Conservation (phyloP, 2,329 filamentous ascomycete species). For the Exophiala sp. region DNA sequence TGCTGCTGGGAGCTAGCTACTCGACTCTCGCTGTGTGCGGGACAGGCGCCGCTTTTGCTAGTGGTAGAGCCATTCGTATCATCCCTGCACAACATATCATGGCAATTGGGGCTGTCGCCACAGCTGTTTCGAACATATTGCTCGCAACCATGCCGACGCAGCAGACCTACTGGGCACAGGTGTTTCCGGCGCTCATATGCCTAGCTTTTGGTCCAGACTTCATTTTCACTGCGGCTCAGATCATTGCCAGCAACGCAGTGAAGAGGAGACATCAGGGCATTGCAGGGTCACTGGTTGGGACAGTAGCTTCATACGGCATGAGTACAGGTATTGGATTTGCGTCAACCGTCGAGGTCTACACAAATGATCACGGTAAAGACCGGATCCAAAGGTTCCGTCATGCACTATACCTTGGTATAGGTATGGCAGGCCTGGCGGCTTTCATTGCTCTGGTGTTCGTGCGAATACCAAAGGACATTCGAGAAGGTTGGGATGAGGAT, state of each 20-base stretch:
- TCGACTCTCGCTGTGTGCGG: conserved; percentile 44
- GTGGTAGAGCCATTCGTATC: conserved; percentile 47
- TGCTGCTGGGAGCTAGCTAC: conserved; percentile 41
- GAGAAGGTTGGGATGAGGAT: conserved; percentile 34
- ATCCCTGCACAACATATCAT: conserved; percentile 49
- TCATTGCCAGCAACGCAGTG: conserved; percentile 54
- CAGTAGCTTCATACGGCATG: conserved; percentile 43
- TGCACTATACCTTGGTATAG: conserved; percentile 17
- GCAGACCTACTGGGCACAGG: conserved; percentile 44
- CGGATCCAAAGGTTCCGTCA: conserved; percentile 32
- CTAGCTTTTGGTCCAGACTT: conserved; percentile 47
- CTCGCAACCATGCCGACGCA: conserved; percentile 46
- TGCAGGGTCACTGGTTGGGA: conserved; percentile 50
- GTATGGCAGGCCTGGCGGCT: conserved; percentile 15
- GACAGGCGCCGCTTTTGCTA: conserved; percentile 37
- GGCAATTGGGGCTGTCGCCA: conserved; percentile 40
- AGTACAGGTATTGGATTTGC: conserved; percentile 45
- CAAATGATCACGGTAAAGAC: conserved; percentile 21
- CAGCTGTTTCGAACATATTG: conserved; percentile 33
- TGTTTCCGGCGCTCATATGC: conserved; percentile 41
- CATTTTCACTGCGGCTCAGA: conserved; percentile 50
- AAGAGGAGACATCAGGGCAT: conserved; percentile 32
- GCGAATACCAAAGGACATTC: conserved; percentile 33
- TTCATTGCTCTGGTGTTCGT: conserved; percentile 33
- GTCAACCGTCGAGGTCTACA: conserved; percentile 37